phyloP scores from a whole-genome alignment of 2,329 filamentous ascomycete species.

The Fusarium udum region DNA sequence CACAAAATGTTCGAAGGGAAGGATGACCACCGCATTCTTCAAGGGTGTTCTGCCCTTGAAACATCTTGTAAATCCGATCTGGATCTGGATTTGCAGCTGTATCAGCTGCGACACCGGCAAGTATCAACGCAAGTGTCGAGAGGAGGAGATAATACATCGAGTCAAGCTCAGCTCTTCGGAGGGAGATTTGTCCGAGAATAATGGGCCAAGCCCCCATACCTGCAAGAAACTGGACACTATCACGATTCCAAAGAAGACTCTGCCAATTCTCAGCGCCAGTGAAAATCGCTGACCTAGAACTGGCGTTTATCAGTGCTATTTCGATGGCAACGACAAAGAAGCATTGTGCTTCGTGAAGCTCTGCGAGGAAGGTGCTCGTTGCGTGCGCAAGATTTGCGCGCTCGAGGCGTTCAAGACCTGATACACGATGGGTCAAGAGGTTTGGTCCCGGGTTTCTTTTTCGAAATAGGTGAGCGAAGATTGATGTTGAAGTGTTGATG shows the following conservation, averaged over 20 bases:
- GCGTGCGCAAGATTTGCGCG: conserved; percentile 1
- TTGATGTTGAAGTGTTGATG: not conserved
- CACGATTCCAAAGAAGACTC: not conserved
- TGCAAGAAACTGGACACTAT: not conserved
- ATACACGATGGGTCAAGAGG: not conserved
- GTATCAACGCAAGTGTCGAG: not conserved
- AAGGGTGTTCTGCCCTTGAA: not conserved
- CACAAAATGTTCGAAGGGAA: conserved; percentile 16
- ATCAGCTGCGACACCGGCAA: not conserved
- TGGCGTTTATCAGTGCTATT: not conserved
- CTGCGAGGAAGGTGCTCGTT: conserved; percentile 13
- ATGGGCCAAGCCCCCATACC: conserved; percentile 16
- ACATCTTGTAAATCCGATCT: not conserved
- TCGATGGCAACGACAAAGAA: conserved; percentile 13
- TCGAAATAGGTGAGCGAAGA: not conserved
- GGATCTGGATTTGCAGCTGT: not conserved
- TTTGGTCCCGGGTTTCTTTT: fast-evolving
- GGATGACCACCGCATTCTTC: conserved; percentile 2
- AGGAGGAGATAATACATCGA: conserved; percentile 1
- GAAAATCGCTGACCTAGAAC: not conserved
- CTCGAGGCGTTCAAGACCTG: not conserved
- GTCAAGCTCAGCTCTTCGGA: conserved; percentile 1
- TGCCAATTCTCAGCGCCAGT: conserved; percentile 7
- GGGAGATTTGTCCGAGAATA: not conserved
- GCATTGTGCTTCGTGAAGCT: conserved; percentile 26